Evolutionary conservation across 1,139 yeast genomes (phyloP).

Genomic region (Komagataea norvegica): DNA sequence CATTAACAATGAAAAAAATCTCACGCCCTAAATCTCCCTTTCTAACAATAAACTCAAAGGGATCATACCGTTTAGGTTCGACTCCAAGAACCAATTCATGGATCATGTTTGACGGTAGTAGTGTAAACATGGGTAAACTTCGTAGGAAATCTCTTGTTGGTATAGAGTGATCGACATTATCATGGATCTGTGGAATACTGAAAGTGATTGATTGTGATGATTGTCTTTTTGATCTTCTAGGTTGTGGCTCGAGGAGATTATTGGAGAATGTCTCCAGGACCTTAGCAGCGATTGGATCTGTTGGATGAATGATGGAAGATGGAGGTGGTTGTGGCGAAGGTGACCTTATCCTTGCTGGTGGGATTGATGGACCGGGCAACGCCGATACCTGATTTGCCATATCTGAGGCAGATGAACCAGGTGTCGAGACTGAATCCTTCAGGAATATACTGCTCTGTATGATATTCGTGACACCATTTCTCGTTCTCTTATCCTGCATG

Average conservation of each 20-base stretch:
- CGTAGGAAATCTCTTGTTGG: constrained; percentile 54
- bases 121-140: constrained; percentile 52
- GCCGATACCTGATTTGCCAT: constrained; percentile 20
- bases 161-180: constrained; percentile 46
- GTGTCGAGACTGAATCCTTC: constrained; percentile 4
- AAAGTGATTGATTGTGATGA: neutral
- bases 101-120: constrained; percentile 51
- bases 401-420: constrained; percentile 16
- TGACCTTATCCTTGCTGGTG: constrained; percentile 18
- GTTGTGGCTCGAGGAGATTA: neutral
- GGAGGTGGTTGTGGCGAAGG: constrained; percentile 17
- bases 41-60: constrained; percentile 56
- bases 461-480: constrained; percentile 29
- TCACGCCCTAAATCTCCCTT: constrained; percentile 60
- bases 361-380: constrained; percentile 24
- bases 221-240: too few species aligned
- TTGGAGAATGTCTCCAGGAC: neutral
- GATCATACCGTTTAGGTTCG: constrained; percentile 47
- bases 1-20: constrained; percentile 60
- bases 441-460: constrained; percentile 8
- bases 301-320: neutral
- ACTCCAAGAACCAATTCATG: constrained; percentile 62
- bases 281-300: constrained; percentile 1
- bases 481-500: constrained; percentile 57
- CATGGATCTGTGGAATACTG: constrained; percentile 24